Conservation (phyloP, 1,284 basidiomycete species). For the Amylostereum areolatum region DNA sequence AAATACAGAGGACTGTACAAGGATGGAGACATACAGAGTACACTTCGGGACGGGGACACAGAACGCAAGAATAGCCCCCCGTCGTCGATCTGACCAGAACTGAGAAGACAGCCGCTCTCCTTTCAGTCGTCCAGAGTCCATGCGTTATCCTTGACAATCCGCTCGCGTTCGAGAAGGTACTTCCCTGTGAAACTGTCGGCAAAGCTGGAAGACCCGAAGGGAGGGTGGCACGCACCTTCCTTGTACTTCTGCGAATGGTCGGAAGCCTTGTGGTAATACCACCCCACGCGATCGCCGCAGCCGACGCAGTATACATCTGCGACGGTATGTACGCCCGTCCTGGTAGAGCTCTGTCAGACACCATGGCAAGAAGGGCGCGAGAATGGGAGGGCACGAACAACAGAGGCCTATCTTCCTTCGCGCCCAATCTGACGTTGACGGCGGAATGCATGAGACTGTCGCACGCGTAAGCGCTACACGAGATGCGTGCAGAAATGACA, state of each 20-base stretch:
- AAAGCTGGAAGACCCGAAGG: too few relatives aligned
- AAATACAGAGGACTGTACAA: too few relatives aligned
- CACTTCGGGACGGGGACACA: too few relatives aligned
- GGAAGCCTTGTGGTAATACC: constrained; percentile 80
- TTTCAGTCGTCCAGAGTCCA: constrained; percentile 57
- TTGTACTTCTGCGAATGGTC: constrained; percentile 83
- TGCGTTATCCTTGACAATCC: constrained; percentile 73
- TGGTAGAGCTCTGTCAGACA: too few relatives aligned
- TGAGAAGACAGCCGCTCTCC: too few relatives aligned
- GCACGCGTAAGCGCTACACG: background rate
- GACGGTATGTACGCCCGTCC: constrained; percentile 80
- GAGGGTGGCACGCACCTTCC: constrained; percentile 60
- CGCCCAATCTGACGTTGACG: constrained; percentile 69
- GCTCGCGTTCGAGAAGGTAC: constrained; percentile 52
- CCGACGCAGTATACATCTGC: constrained; percentile 75
- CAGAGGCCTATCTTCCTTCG: constrained; percentile 70
- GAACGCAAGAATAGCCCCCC: too few relatives aligned
- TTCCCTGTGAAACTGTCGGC: background rate
- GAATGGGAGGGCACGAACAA: constrained; percentile 39
- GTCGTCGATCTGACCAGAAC: too few relatives aligned
- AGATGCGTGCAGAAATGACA: constrained; percentile 14
- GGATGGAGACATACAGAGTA: too few relatives aligned
- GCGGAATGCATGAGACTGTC: constrained; percentile 72
- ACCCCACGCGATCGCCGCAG: constrained; percentile 74
- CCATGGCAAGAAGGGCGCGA: background rate